Conservation (phyloP, 78 protist genomes). For the slime mould (Dictyostelium discoideum) region DNA sequence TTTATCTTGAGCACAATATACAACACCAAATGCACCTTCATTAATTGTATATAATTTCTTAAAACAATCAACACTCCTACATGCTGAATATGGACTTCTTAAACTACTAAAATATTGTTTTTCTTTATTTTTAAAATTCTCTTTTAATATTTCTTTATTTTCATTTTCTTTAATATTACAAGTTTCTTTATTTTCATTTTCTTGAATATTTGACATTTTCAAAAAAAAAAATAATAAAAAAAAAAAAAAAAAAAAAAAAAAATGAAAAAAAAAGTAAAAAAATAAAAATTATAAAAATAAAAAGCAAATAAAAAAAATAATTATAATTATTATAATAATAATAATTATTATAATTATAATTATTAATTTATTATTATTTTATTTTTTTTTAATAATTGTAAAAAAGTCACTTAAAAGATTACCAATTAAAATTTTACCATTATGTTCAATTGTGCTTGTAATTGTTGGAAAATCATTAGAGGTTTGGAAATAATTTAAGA, state of each 20-base stretch:
- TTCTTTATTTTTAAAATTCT: not conserved
- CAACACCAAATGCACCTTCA: constrained; percentile 99
- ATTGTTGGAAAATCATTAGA: not conserved
- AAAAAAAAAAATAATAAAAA: not conserved
- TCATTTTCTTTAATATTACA: not conserved
- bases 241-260: no score
- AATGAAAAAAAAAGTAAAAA: no score
- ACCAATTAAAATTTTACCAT: constrained; percentile 3
- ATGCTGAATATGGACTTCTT: constrained; percentile 30
- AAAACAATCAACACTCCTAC: constrained; percentile 88
- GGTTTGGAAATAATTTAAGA: not conserved
- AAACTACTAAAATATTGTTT: not conserved
- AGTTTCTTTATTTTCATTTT: not conserved
- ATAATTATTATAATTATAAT: no score
- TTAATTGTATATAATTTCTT: constrained; percentile 94
- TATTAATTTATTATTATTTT: no score
- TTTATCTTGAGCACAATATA: constrained; percentile 95
- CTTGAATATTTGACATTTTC: no score
- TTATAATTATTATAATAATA: no score
- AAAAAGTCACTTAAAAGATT: not conserved
- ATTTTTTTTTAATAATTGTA: not conserved
- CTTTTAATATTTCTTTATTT: not conserved
- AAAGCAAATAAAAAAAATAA: no score
- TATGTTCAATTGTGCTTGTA: not conserved
- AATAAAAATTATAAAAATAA: no score